Evolutionary conservation across 768 basidiomycete species (phyloP), one percentile per base, ranked within the genome.

Genomic region (Naganishia vishniacii): DNA sequence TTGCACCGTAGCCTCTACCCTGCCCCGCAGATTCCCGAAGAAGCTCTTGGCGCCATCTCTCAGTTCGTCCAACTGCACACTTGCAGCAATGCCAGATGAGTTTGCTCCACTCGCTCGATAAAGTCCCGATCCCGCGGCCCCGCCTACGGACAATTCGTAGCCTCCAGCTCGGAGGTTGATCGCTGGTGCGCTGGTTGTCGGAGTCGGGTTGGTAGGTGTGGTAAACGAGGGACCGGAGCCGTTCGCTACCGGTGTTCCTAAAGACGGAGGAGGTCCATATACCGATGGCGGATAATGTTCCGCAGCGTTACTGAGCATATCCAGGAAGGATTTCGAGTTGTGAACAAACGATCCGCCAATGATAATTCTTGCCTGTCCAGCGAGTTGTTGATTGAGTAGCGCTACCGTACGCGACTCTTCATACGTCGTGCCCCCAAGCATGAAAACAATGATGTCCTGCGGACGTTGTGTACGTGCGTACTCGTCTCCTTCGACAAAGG

Each of bases 361-460:
- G 3, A 99, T 76, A 44, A 98, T 79, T 34, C 92, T 82, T 20
- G 86, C 85, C 0, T 87, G 88, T 15, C 84, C 81, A 6, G 71
- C 71, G 16, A 80, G 72, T 68, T 91, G 90, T 73, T 92, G 88
- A 73, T 98, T 99, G 68, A 94, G 81, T 49, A 91, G 79, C 6
- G 90, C 84, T 13, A 98, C 83, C 0, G 88, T 83, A 67, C 90
- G 82, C 0, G 91, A 91, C 77, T 99, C 95, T 75, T 91, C 93
- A 71, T 95, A 98, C 0, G 95, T 98, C 29, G 91, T 86, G 0
- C 95, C 95, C 29, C 95, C 95, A 65, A 98, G 85, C 80, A 99
- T 87, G 78, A 98, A 99, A 64, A 99, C 81, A 64, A 99, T 95
- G 47, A 98, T 84, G 76, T 98, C 94, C 70, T 97, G 94, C 9